phyloP scores from a whole-genome alignment of 352 stramenopile genomes.

The Plasmopara muralis region DNA sequence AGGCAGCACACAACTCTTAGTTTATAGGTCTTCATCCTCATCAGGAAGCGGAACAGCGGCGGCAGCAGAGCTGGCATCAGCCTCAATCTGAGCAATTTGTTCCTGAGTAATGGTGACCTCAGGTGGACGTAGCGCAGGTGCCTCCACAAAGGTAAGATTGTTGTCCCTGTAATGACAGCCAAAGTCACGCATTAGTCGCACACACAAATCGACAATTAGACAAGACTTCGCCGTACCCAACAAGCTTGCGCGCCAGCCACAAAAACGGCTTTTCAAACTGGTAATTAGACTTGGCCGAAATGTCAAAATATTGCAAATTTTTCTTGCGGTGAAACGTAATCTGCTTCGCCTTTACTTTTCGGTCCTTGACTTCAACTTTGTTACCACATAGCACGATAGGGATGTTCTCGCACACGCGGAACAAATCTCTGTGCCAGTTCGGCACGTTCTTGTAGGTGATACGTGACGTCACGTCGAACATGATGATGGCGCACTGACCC shows the following conservation, averaged over 20 bases:
- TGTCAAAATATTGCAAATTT: slow-evolving; percentile 99
- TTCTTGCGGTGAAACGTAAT: slow-evolving; percentile 99
- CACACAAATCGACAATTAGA: background rate
- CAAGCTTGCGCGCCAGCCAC: slow-evolving; percentile 98
- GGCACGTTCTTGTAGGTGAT: slow-evolving; percentile 99
- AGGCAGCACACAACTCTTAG: slow-evolving; percentile 28
- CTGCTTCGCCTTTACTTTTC: slow-evolving; percentile 99
- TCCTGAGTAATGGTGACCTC: slow-evolving; percentile 94
- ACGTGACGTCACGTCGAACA: slow-evolving; percentile 99
- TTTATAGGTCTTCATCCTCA: slow-evolving; percentile 97
- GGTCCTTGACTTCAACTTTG: slow-evolving; percentile 99
- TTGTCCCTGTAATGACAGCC: slow-evolving; percentile 77
- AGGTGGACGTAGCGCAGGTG: slow-evolving; percentile 92
- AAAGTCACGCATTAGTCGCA: slow-evolving; percentile 2
- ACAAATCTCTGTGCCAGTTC: slow-evolving; percentile 99
- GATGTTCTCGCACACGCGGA: slow-evolving; percentile 99
- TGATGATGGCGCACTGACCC: slow-evolving; percentile 99
- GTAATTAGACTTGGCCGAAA: slow-evolving; percentile 99
- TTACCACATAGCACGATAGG: slow-evolving; percentile 99
- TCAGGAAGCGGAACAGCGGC: slow-evolving; percentile 92
- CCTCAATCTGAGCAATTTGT: slow-evolving; percentile 90
- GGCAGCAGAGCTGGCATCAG: slow-evolving; percentile 86
- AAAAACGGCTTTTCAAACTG: slow-evolving; percentile 99
- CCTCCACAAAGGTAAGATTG: slow-evolving; percentile 98
- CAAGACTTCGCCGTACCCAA: slow-evolving; percentile 57